phyloP scores from a whole-genome alignment of 23 red algal genomes.

The Gracilaria vermiculophylla region DNA sequence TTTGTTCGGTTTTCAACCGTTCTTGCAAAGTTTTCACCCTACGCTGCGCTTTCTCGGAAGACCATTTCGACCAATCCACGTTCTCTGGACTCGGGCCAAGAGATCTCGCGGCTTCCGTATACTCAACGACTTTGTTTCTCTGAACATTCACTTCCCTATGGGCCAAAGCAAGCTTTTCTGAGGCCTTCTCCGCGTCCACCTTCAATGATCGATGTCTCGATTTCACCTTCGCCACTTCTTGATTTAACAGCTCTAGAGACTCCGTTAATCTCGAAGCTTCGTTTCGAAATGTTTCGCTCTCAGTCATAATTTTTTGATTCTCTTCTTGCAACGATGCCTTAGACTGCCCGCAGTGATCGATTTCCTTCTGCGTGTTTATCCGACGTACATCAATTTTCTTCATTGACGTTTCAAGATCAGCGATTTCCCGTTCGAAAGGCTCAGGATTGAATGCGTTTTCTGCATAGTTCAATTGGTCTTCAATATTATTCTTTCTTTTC shows the following conservation, averaged over 20 bases:
- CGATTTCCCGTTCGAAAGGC: conserved; percentile 52
- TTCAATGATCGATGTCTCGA: conserved; percentile 29
- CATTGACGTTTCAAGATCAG: background rate
- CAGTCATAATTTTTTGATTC: background rate
- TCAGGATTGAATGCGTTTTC: conserved; percentile 54
- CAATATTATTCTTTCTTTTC: conserved; percentile 28
- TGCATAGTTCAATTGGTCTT: conserved; percentile 45
- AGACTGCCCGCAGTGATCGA: background rate
- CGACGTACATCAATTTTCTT: background rate
- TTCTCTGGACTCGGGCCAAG: conserved; percentile 30
- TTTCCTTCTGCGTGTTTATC: background rate
- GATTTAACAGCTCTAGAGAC: background rate
- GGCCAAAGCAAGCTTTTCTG: background rate
- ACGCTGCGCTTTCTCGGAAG: conserved; percentile 36
- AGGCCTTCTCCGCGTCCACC: background rate
- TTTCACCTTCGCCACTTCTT: conserved; percentile 18
- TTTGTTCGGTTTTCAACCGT: conserved; percentile 65
- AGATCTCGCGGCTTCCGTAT: conserved; percentile 10
- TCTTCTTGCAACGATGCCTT: conserved; percentile 20
- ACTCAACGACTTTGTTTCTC: conserved; percentile 13
- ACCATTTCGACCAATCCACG: conserved; percentile 11
- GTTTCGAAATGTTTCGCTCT: conserved; percentile 7
- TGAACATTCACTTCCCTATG: conserved; percentile 36
- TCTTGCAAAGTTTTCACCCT: conserved; percentile 42
- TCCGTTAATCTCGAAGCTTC: background rate